Conservation (phyloP, 768 basidiomycete genomes). For the Xanthoconium purpureum region DNA sequence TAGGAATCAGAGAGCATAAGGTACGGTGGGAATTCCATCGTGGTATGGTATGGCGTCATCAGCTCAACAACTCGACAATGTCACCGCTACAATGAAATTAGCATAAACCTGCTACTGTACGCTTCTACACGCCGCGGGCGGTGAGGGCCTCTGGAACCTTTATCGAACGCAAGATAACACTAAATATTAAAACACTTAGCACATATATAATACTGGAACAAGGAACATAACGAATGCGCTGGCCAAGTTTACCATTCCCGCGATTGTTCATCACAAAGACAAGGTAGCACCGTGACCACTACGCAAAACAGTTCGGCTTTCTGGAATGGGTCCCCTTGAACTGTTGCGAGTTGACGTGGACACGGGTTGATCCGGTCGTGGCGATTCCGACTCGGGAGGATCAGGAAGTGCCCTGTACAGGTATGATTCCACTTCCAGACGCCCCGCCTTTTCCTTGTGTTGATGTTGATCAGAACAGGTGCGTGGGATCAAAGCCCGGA, state of each 20-base stretch:
- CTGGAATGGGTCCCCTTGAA: neutral
- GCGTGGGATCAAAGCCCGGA: neutral
- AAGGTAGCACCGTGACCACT: neutral
- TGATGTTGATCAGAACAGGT: neutral
- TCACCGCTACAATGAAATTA: too few species aligned
- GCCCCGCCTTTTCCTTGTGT: slow-evolving; percentile 5
- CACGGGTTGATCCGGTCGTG: neutral
- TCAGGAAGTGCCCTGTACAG: slow-evolving; percentile 10
- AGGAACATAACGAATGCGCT: too few species aligned
- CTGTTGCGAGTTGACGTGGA: neutral
- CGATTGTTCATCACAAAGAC: neutral
- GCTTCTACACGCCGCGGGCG: too few species aligned
- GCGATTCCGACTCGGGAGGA: slow-evolving; percentile 5
- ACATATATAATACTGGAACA: too few species aligned
- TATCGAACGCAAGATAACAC: too few species aligned
- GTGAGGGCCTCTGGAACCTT: too few species aligned
- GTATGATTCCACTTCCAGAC: neutral
- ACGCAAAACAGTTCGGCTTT: neutral
- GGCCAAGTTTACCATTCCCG: neutral
- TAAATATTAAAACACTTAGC: too few species aligned
- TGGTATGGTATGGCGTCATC: too few species aligned
- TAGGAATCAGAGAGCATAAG: neutral
- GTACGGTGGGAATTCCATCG: too few species aligned
- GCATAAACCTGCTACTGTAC: too few species aligned
- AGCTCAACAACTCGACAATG: too few species aligned